Evolutionary conservation across 2,329 filamentous ascomycete species (phyloP), one percentile per base, ranked within the genome.

Genomic region (Fusarium solani-melongenae): DNA sequence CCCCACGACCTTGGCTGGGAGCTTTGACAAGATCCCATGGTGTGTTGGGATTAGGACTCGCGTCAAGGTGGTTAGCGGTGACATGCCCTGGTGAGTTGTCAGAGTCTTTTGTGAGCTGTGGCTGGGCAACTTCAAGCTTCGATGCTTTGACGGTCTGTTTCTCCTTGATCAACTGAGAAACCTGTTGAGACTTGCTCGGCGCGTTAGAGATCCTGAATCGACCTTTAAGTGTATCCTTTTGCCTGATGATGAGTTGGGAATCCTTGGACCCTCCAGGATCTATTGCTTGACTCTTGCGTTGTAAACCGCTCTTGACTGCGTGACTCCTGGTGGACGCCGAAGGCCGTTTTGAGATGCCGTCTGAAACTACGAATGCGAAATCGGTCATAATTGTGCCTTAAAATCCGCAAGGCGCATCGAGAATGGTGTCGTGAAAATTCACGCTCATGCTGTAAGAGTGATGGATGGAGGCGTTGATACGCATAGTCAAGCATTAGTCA

Each of bases 231-330:
- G 67, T 65, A 39, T 62, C 49, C 9, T 53, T 72, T 31, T 72
- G 70, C 20, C 67, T 58, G 8, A 74, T 56, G 8, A 65, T 67
- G 24, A 74, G 62, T 27, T 72, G 62, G 4, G 70, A 70, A 49
- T 71, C 57, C 8, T 31, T 49, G 3, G 64, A 38, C 3, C 64
- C 62, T 11, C 31, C n/a, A 31, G 22, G 24, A 33, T 20, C 49
- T 17, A 51, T n/a, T 22, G 56, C 36, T 34, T 56, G 57, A 34
- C 29, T 62, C 46, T 74, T 74, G 49, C 67, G 70, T 29, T 64
- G 63, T 20, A 73, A 64, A 14, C 72, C 70, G 27, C 63, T 71
- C 39, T 64, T 73, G n/a, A 73, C 65, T 15, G 72, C 72, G 29
- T 73, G 70, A 15, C 70, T 71, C 38, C 70, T 68, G 11, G 61